Conservation (phyloP, 2,329 filamentous ascomycete species). For the Moelleriella libera region DNA sequence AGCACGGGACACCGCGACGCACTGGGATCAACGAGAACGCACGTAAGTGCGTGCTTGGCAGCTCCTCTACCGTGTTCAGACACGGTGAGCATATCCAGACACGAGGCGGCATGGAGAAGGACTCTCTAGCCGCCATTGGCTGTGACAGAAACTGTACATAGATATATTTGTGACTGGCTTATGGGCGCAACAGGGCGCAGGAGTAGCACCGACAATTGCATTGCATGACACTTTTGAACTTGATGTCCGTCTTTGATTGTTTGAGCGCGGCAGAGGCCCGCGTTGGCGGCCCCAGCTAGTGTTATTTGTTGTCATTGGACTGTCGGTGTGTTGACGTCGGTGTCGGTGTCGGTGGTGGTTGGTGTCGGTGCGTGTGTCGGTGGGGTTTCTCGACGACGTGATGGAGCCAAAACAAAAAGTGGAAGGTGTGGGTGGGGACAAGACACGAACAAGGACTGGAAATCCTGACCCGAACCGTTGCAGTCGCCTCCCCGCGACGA, state of each 20-base stretch:
- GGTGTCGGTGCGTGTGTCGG: background rate
- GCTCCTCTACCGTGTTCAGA: no score
- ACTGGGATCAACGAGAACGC: background rate
- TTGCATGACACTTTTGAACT: slow-evolving; percentile 8
- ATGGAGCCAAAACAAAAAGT: background rate
- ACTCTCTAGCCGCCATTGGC: no score
- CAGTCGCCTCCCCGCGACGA: no score
- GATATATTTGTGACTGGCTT: background rate
- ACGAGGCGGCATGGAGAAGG: no score
- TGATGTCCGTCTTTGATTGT: background rate
- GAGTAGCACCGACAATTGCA: slow-evolving; percentile 16
- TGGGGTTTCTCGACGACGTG: background rate
- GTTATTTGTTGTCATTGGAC: background rate
- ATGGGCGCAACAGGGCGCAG: background rate
- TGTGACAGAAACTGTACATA: slow-evolving; percentile 16
- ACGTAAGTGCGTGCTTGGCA: no score
- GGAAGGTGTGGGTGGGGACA: background rate
- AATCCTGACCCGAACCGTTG: no score
- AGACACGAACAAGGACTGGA: no score
- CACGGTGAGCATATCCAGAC: no score
- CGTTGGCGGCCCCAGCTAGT: no score
- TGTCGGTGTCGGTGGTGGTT: no score
- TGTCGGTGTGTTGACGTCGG: no score
- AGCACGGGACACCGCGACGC: slow-evolving; percentile 2
- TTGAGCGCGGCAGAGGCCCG: background rate